These are phyloP conservation scores for Chalciporus chontae DNA, from an alignment of 768 basidiomycete genomes.

Conservation along the genomic window DNA sequence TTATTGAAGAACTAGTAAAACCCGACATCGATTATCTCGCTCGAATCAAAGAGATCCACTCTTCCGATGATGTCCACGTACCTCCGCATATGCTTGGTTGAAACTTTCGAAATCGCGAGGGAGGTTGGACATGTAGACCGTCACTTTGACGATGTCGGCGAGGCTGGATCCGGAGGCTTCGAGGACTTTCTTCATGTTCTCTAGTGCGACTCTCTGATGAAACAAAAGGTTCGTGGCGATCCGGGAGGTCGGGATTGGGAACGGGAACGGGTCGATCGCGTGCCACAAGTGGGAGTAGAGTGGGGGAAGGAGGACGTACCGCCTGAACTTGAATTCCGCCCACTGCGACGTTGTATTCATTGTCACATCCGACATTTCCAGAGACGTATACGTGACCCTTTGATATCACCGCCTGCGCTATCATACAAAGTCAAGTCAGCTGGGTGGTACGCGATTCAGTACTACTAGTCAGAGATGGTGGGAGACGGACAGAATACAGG, in stretches of 20 bases:
- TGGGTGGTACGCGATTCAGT: neutral
- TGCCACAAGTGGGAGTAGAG: no score
- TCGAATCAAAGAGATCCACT: neutral
- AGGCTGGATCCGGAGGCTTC: conserved; percentile 36
- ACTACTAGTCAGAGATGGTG: no score
- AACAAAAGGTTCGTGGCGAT: neutral
- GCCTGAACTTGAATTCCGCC: conserved; percentile 38
- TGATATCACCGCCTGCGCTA: conserved; percentile 39
- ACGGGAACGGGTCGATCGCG: neutral
- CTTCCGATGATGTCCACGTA: conserved; percentile 5
- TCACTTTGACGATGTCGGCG: conserved; percentile 39
- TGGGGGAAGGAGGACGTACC: conserved; percentile 23
- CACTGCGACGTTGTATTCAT: conserved; percentile 30
- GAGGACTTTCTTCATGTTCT: conserved; percentile 38
- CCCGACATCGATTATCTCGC: neutral
- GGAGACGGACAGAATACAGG: conserved; percentile 31
- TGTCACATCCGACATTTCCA: conserved; percentile 36
- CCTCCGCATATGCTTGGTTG: conserved; percentile 38
- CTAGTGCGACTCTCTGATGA: conserved; percentile 34
- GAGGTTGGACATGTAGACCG: conserved; percentile 37
- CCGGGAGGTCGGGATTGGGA: neutral
- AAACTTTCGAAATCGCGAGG: conserved; percentile 35
- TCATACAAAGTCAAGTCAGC: neutral
- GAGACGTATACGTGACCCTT: conserved; percentile 37
- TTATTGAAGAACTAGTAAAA: conserved; percentile 48